Conservation (phyloP, 2,329 filamentous ascomycete species). For the Colletotrichum navitas region DNA sequence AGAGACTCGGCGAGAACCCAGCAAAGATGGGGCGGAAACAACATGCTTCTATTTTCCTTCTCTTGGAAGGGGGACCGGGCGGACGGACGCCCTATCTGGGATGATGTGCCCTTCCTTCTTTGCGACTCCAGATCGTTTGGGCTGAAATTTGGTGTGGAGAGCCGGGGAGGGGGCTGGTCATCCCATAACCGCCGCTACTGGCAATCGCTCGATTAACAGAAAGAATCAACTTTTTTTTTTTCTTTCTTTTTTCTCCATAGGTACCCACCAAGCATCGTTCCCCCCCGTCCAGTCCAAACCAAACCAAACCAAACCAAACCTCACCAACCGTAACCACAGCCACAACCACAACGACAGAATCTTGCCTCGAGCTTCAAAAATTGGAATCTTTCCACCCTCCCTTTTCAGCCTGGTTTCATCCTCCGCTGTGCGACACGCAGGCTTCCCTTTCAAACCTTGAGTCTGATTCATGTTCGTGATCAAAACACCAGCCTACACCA, state of each 20-base stretch:
- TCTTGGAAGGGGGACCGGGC: not conserved
- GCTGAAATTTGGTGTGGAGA: slow-evolving; percentile 35
- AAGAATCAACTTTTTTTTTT: slow-evolving; percentile 37
- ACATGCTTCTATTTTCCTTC: not conserved
- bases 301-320: slow-evolving; percentile 22
- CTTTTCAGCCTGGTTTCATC: not conserved
- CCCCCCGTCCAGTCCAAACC: slow-evolving; percentile 15
- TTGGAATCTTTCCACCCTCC: slow-evolving; percentile 7
- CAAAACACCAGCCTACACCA: slow-evolving; percentile 3
- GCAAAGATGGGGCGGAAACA: too few relatives aligned
- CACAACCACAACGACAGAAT: slow-evolving; percentile 27
- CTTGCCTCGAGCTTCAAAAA: slow-evolving; percentile 34
- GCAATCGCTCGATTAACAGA: slow-evolving; percentile 20
- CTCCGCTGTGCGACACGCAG: slow-evolving; percentile 7
- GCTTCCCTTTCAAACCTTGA: not conserved
- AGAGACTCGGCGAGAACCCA: too few relatives aligned
- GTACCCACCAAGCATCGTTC: slow-evolving; percentile 16
- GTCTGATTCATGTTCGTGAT: slow-evolving; percentile 12
- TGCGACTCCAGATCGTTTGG: slow-evolving; percentile 14
- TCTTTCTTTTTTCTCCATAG: slow-evolving; percentile 26
- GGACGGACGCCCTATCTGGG: not conserved
- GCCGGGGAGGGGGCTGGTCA: slow-evolving; percentile 18
- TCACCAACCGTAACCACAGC: slow-evolving; percentile 23
- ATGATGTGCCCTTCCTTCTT: not conserved
- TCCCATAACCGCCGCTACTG: slow-evolving; percentile 19